Percentiles rank a stretch among this genome's conserved stretches.
These are phyloP conservation scores for Elsinoe arachidis DNA, from an alignment of 2,329 filamentous ascomycete genomes.

Conservation along the genomic window DNA sequence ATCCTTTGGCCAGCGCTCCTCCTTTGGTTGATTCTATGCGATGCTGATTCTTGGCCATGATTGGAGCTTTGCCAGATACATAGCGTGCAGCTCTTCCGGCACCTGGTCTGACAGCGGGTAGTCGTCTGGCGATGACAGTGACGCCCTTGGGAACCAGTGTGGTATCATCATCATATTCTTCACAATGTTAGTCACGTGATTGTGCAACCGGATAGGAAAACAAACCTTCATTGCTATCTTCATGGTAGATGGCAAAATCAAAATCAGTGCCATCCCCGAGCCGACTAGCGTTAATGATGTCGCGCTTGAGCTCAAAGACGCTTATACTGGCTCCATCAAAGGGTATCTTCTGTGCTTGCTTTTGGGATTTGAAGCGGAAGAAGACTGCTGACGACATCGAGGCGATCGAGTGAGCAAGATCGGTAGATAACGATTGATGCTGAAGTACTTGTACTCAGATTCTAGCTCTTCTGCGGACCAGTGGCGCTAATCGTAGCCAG, in stretches of 20 bases:
- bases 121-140: constrained; percentile 78
- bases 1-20: constrained; percentile 29
- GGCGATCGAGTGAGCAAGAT: not conserved
- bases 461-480: too few relatives aligned
- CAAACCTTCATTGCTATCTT: constrained; percentile 84
- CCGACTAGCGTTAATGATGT: constrained; percentile 91
- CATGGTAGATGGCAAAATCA: constrained; percentile 86
- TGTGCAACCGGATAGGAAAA: constrained; percentile 13
- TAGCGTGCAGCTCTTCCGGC: constrained; percentile 89
- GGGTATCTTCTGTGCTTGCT: constrained; percentile 85
- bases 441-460: too few relatives aligned
- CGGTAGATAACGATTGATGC: not conserved
- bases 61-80: constrained; percentile 90
- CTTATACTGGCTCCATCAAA: constrained; percentile 98
- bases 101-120: constrained; percentile 75
- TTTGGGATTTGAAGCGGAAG: constrained; percentile 99
- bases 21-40: constrained; percentile 55
- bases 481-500: too few relatives aligned
- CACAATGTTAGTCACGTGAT: constrained; percentile 19
- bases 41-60: constrained; percentile 72
- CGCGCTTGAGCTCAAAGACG: constrained; percentile 96
- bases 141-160: constrained; percentile 94
- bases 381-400: constrained; percentile 94
- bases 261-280: constrained; percentile 95
- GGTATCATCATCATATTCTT: constrained; percentile 96